Evolutionary conservation across 768 basidiomycete genomes (phyloP).

Genomic region (Rhizopogon rudus): DNA sequence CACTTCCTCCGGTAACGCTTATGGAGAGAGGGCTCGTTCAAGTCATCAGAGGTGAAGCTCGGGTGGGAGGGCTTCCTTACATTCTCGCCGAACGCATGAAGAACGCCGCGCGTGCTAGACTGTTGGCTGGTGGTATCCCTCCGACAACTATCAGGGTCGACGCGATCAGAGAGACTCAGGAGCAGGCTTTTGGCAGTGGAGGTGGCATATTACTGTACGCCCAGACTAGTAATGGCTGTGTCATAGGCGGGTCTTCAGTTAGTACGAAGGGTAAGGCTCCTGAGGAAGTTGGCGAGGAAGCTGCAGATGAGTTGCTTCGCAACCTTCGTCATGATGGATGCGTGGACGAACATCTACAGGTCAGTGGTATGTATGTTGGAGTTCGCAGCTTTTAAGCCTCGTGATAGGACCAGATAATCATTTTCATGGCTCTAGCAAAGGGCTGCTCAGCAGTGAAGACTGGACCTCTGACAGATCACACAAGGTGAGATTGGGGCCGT

Average conservation of each 20-base stretch:
- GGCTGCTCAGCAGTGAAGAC: conserved; percentile 54
- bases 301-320: conserved; percentile 52
- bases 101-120: conserved; percentile 41
- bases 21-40: conserved; percentile 52
- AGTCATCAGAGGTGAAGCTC: conserved; percentile 52
- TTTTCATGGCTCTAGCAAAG: conserved; percentile 70
- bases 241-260: conserved; percentile 65
- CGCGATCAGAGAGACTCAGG: conserved; percentile 41
- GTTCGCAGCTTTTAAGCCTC: background rate
- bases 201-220: conserved; percentile 76
- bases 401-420: conserved; percentile 68
- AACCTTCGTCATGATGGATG: conserved; percentile 64
- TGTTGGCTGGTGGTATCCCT: conserved; percentile 36
- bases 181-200: conserved; percentile 51
- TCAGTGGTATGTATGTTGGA: conserved; percentile 12
- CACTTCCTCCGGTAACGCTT: conserved; percentile 44
- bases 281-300: conserved; percentile 48
- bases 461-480: conserved; percentile 63
- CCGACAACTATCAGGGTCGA: conserved; percentile 28
- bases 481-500: conserved; percentile 36
- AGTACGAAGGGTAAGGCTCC: conserved; percentile 47
- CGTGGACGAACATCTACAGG: conserved; percentile 65
- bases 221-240: conserved; percentile 60
- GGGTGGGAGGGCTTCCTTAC: conserved; percentile 60
- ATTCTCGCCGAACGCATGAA: conserved; percentile 53